Evolutionary conservation across 768 basidiomycete species (phyloP).

Genomic region (Gelatoporia subvermispora): DNA sequence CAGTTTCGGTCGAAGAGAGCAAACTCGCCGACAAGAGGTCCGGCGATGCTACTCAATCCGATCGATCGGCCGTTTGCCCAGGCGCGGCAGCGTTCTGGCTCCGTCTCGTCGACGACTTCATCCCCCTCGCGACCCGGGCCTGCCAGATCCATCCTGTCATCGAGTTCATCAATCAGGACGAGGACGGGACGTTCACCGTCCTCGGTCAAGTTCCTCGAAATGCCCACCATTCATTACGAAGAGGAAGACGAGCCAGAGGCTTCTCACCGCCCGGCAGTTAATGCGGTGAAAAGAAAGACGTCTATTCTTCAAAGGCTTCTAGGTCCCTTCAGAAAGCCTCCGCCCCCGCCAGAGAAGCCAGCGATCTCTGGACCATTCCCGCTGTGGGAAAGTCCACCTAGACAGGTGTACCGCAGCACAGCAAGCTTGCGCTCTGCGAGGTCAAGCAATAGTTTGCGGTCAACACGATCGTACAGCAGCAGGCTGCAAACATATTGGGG

Average conservation of each 20-base stretch:
- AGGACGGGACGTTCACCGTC: constrained; percentile 28
- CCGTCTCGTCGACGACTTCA: constrained; percentile 30
- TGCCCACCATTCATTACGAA: constrained; percentile 55
- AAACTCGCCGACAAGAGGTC: constrained; percentile 1
- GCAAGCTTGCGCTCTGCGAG: constrained; percentile 21
- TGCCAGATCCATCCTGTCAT: constrained; percentile 54
- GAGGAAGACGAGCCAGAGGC: constrained; percentile 16
- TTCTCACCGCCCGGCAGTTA: not conserved
- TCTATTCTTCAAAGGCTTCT: constrained; percentile 3
- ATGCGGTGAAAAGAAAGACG: constrained; percentile 3
- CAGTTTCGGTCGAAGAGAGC: constrained; percentile 22
- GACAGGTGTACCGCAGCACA: constrained; percentile 4
- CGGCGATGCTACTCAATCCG: not conserved
- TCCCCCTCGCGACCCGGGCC: constrained; percentile 27
- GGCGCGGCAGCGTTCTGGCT: constrained; percentile 29
- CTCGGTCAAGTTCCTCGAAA: constrained; percentile 69
- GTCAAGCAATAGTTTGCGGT: constrained; percentile 21
- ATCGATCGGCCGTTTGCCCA: constrained; percentile 17
- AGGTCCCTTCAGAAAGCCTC: constrained; percentile 18
- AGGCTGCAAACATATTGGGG: constrained; percentile 25
- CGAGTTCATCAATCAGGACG: constrained; percentile 41
- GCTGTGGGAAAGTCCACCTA: constrained; percentile 21
- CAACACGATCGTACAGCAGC: constrained; percentile 23
- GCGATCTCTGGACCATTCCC: constrained; percentile 30
- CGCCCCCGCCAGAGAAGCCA: constrained; percentile 20